Evolutionary conservation across 179 eudicot genomes (phyloP).

Genomic region (Nepenthes alata): DNA sequence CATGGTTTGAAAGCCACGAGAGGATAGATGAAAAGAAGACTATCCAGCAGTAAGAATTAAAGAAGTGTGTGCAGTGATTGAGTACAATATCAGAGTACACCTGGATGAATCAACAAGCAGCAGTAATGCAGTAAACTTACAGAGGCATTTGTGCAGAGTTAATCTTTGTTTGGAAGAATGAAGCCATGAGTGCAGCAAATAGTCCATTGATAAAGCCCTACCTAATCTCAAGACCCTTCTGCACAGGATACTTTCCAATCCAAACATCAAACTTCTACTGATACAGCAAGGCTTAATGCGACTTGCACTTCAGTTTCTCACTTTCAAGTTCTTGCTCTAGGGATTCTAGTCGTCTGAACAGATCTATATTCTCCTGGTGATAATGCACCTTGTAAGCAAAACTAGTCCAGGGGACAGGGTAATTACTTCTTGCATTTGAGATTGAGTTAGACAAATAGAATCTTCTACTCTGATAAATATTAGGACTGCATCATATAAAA

Average conservation of each 20-base stretch:
- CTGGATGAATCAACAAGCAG: no score
- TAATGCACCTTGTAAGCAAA: not conserved
- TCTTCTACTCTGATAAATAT: not conserved
- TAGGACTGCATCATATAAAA: not conserved
- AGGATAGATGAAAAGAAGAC: no score
- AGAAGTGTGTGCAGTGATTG: no score
- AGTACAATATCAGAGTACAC: no score
- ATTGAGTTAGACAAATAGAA: not conserved
- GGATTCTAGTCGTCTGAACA: slow-evolving; percentile 43
- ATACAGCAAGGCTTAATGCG: slow-evolving; percentile 9
- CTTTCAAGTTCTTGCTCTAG: slow-evolving; percentile 55
- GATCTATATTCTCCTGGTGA: slow-evolving; percentile 48
- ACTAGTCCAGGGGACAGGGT: not conserved
- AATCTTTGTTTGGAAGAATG: not conserved
- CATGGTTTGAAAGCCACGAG: no score
- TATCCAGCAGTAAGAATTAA: no score
- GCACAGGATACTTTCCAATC: not conserved
- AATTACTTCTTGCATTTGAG: no score
- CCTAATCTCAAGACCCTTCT: no score
- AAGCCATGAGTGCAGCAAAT: not conserved
- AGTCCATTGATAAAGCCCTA: not conserved
- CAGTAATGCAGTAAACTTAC: no score
- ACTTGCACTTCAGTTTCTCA: slow-evolving; percentile 48
- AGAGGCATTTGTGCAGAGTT: not conserved
- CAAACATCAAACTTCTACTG: not conserved